Base-by-base conservation (phyloP, 352 stramenopile species). In the Phytopythium kandeliae region DNA sequence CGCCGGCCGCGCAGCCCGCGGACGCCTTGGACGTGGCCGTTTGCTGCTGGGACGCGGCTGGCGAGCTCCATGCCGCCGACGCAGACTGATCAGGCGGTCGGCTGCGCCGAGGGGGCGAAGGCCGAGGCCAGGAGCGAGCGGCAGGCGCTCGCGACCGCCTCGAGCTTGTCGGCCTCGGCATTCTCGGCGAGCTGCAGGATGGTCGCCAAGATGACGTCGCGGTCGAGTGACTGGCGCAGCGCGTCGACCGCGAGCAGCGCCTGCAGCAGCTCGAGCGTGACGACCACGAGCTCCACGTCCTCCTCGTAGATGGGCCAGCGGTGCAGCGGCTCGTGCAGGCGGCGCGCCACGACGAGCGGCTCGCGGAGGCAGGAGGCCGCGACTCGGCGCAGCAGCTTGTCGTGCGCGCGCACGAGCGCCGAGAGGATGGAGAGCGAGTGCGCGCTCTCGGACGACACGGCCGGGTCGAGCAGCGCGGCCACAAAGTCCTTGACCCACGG, bases 221-320 rank as follows among this genome's bases (percentile, higher is more conserved):
- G 57, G 28, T 80, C 60, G 19, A 87, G 51, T 7, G 69, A 58
- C 22, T 48, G 31, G n/a, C 63, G 58, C 12, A 87, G 57, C 1
- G 56, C 51, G 13, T 67, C 44, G 11, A 76, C 63, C 4, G 35
- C 60, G 5, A 82, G 56, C 0, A 87, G 56, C 1, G 54, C 40
- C 13, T 66, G 51, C 12, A 87, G 44, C 16, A 87, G 51, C 31
- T 83, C 59, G 12, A 87, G 57, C 13, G 70, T 74, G 17, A 82
- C 54, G 35, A 83, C 51, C 6, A 82, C 67, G n/a, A 70, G 54
- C 38, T 87, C 75, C 2, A 82, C 51, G 48, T 87, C 75, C 28
- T 87, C 75, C 54, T 87, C 75, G 48, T 78, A 87, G 22, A 87
- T 49, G 4, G 75, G 75, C 75, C 75, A 87, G 28, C 63, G 63